Conservation (phyloP, 257 asterid species). For the Apocynum venetum region DNA sequence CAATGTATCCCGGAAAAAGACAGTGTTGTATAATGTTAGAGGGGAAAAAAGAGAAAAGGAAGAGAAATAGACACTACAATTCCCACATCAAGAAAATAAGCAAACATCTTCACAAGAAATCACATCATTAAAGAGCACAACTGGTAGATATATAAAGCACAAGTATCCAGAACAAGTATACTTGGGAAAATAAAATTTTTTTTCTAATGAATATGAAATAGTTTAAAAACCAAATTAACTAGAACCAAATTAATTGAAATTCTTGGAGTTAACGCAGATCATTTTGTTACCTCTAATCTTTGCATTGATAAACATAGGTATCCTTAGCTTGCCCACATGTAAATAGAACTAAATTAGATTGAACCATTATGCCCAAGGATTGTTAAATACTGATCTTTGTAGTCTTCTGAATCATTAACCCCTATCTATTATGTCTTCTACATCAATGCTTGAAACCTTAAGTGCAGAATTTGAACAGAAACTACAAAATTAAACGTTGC, state of each 20-base stretch:
- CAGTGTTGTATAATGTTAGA: no score
- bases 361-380: neutral
- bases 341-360: neutral
- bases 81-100: neutral
- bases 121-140: neutral
- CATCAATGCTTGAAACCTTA: neutral
- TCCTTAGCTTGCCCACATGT: neutral
- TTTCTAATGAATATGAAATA: neutral
- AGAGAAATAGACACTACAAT: no score
- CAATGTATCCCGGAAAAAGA: no score
- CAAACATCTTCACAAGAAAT: neutral
- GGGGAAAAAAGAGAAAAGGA: no score
- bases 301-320: neutral
- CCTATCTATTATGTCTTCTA: neutral
- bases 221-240: neutral
- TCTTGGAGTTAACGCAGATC: neutral
- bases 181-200: neutral
- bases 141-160: neutral
- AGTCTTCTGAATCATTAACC: neutral
- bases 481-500: neutral
- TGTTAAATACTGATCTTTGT: neutral
- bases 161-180: neutral
- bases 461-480: neutral
- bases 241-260: neutral
- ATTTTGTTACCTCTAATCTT: neutral